Conservation (phyloP, 2,329 filamentous ascomycete species). For the Moelleriella libera region DNA sequence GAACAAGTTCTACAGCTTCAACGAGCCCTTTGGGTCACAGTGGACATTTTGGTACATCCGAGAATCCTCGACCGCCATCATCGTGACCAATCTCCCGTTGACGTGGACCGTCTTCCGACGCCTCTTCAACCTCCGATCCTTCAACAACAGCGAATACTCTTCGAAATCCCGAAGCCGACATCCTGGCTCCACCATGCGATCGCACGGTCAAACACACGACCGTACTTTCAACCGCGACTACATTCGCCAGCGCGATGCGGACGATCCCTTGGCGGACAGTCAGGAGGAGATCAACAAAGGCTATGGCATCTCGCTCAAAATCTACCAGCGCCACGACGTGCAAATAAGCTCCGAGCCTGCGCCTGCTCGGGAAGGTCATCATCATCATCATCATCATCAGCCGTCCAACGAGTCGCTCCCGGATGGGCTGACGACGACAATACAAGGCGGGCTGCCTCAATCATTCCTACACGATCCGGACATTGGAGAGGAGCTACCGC, state of each 20-base stretch:
- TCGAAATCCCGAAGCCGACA: slow-evolving; percentile 6
- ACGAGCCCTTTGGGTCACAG: slow-evolving; percentile 19
- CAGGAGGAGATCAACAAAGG: slow-evolving; percentile 21
- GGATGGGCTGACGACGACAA: slow-evolving; percentile 3
- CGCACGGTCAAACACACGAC: slow-evolving; percentile 10
- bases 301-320: slow-evolving; percentile 18
- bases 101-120: slow-evolving; percentile 27
- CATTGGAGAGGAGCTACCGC: not conserved
- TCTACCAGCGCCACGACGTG: slow-evolving; percentile 22
- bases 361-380: not conserved
- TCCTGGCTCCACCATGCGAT: not conserved
- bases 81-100: slow-evolving; percentile 27
- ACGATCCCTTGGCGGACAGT: slow-evolving; percentile 15
- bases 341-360: slow-evolving; percentile 10
- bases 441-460: slow-evolving; percentile 2
- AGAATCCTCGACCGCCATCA: slow-evolving; percentile 29
- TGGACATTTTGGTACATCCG: slow-evolving; percentile 32
- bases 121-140: slow-evolving; percentile 17
- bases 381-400: not conserved
- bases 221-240: not conserved
- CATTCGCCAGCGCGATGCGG: not conserved
- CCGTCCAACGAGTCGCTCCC: slow-evolving; percentile 2
- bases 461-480: not conserved
- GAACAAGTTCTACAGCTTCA: slow-evolving; percentile 28
- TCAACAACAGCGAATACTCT: slow-evolving; percentile 6